phyloP scores from a whole-genome alignment of 108 stramenopile species.

The Fragilaria radians region DNA sequence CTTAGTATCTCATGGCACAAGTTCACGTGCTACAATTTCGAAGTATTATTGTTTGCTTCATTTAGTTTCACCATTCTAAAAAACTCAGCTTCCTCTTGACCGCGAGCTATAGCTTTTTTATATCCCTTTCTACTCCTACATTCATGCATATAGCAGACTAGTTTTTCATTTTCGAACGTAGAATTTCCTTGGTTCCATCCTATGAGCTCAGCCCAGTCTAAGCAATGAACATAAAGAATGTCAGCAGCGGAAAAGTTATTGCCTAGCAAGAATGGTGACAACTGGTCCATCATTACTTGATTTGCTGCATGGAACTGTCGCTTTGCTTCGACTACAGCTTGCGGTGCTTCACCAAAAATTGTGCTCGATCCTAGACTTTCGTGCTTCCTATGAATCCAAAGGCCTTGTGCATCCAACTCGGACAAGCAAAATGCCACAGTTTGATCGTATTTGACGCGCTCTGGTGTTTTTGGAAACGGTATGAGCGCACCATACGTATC shows the following conservation, averaged over 20 bases:
- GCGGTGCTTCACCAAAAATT: slow-evolving; percentile 49
- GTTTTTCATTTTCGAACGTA: slow-evolving; percentile 1
- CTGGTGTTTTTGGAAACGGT: slow-evolving; percentile 46
- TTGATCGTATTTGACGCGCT: slow-evolving; percentile 63
- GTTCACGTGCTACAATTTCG: no score
- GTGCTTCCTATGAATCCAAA: slow-evolving; percentile 80
- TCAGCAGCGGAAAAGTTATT: slow-evolving; percentile 61
- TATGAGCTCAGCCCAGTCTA: slow-evolving; percentile 61
- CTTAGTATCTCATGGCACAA: no score
- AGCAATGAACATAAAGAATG: slow-evolving; percentile 63
- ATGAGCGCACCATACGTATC: slow-evolving; percentile 46
- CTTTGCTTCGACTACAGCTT: slow-evolving; percentile 51
- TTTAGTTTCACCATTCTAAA: no score
- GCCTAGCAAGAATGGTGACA: slow-evolving; percentile 43
- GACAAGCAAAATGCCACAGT: slow-evolving; percentile 42
- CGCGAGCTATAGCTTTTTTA: not conserved
- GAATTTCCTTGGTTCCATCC: slow-evolving; percentile 49
- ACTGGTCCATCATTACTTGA: slow-evolving; percentile 23
- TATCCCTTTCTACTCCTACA: not conserved
- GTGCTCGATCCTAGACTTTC: slow-evolving; percentile 31
- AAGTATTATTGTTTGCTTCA: no score
- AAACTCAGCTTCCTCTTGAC: not conserved
- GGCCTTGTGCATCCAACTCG: slow-evolving; percentile 66
- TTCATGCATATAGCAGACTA: not conserved
- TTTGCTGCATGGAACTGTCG: slow-evolving; percentile 46